A percentile compares a stretch with the other conserved stretches of the same genome.
Conservation (phyloP, 164 flowering plant genomes). For the Tetracentron sinense region DNA sequence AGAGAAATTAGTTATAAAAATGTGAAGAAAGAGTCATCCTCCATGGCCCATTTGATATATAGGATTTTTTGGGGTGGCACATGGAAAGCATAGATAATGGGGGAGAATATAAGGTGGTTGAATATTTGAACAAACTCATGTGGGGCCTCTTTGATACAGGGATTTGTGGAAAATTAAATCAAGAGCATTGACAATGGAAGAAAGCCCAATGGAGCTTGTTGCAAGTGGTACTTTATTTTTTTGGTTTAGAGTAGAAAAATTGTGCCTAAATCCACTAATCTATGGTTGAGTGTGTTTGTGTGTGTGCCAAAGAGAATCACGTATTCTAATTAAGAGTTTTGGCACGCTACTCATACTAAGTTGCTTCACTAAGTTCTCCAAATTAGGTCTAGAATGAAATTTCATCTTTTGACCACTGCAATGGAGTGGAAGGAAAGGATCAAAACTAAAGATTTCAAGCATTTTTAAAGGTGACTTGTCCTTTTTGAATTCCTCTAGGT, state of each 20-base stretch:
- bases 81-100: constrained; percentile 21
- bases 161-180: not conserved
- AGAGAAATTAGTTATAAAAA: not conserved
- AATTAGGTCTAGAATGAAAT: too few relatives aligned
- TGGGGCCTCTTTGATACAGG: too few relatives aligned
- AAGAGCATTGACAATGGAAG: constrained; percentile 1
- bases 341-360: constrained; percentile 21
- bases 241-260: too few relatives aligned
- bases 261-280: not conserved
- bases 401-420: too few relatives aligned
- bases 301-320: too few relatives aligned
- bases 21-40: not conserved
- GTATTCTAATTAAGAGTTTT: constrained; percentile 11
- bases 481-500: too few relatives aligned
- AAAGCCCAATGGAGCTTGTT: not conserved
- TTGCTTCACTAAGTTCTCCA: too few relatives aligned
- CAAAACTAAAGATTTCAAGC: too few relatives aligned
- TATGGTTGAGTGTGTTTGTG: not conserved
- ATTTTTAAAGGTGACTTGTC: too few relatives aligned
- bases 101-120: constrained; percentile 16
- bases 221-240: too few relatives aligned
- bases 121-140: not conserved
- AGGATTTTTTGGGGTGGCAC: constrained; percentile 19
- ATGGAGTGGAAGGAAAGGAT: too few relatives aligned
- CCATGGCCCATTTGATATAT: constrained; percentile 6